Conservation (phyloP, 192 early-diverging fungal species). For the Bifiguratus adelaidae region DNA sequence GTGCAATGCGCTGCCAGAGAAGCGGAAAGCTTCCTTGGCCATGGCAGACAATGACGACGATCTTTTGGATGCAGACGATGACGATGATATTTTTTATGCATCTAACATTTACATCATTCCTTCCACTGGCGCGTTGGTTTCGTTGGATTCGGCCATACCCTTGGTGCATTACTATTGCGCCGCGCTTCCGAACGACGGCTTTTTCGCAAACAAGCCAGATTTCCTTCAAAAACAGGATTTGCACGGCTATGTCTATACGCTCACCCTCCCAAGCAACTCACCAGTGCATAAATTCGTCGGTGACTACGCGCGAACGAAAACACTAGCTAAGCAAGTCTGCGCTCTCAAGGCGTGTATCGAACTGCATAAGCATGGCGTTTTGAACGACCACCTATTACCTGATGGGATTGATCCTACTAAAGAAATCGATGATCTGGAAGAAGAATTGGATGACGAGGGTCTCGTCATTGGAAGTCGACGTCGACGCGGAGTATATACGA, state of each 20-base stretch:
- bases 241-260: slow-evolving; percentile 29
- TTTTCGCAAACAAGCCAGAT: slow-evolving; percentile 37
- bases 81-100: slow-evolving; percentile 26
- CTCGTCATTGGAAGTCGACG: neutral
- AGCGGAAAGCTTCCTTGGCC: slow-evolving; percentile 17
- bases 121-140: slow-evolving; percentile 59
- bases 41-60: slow-evolving; percentile 6
- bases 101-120: slow-evolving; percentile 43
- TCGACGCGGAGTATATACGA: neutral
- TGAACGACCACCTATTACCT: slow-evolving; percentile 71
- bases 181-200: slow-evolving; percentile 53
- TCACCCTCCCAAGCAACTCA: slow-evolving; percentile 53
- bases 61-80: slow-evolving; percentile 9
- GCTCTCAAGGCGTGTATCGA: slow-evolving; percentile 61
- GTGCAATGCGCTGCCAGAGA: slow-evolving; percentile 33
- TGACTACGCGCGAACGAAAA: slow-evolving; percentile 39
- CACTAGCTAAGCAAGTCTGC: slow-evolving; percentile 53
- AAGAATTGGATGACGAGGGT: neutral
- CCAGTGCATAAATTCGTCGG: slow-evolving; percentile 39
- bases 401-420: slow-evolving; percentile 2
- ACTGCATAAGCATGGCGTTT: slow-evolving; percentile 51
- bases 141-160: slow-evolving; percentile 51
- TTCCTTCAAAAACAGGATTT: slow-evolving; percentile 23
- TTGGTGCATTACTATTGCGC: slow-evolving; percentile 65
- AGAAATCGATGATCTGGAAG: slow-evolving; percentile 7